Base-by-base conservation (phyloP, 176 grass and related monocot genomes). In the Zoysia japonica region DNA sequence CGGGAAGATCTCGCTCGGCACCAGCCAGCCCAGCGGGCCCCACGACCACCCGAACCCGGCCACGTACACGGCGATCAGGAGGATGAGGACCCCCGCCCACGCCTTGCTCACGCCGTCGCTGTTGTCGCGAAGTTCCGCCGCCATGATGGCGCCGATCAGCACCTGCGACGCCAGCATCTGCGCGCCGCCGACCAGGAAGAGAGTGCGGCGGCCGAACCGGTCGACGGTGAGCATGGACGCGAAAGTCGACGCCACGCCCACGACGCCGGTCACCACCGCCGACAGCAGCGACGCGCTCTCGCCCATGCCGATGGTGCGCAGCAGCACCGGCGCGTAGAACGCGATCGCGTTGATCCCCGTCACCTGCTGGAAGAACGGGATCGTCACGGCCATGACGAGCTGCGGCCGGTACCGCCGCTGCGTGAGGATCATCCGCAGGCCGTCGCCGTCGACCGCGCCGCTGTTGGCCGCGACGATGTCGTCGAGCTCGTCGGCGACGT, bases 1-100 rank as follows among this genome's bases (percentile, higher is more conserved):
- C 39, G 90, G 82, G 71, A 89, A 91, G 9, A 94, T 85, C 89
- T 91, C 92, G 80, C 93, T 90, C 4, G 93, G 90, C 2, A 96
- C 90, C 1, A 96, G 46, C 90, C 90, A 92, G 1, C 93, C 85
- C 1, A 96, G 51, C 0, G 87, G 93, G 0, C 87, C 93, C 87
- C 87, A 96, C 3, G 93, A 96, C 85, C 83, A 86, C 19, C 79
- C 82, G 50, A 96, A 96, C 41, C 90, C 93, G 1, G 85, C 87
- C 13, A 90, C 85, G 80, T 96, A 96, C 12, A 88, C 65, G 48
- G 85, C 88, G 77, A 96, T 92, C 6, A 90, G 74, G 0, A 88
- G 10, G 54, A 96, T 83, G 0, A 96, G 75, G 3, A 51, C 17
- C 11, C 11, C 56, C 0, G 85, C 89, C 59, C 76, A 86, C 0